Evolutionary conservation across 192 early-diverging fungal species (phyloP).

Genomic region (Dispira parvispora): DNA sequence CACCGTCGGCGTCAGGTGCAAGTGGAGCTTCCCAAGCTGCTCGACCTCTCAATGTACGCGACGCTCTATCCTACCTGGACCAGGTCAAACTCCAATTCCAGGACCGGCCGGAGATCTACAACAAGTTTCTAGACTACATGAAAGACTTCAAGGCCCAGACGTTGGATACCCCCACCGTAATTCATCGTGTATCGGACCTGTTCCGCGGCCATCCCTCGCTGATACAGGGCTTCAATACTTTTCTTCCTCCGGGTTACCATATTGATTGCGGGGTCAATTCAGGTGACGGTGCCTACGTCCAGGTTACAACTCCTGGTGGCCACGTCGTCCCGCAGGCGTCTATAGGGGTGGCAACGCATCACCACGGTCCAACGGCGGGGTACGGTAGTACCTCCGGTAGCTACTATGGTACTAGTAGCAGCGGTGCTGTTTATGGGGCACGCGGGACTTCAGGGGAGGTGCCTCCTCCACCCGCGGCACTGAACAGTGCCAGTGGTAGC

Average conservation of each 20-base stretch:
- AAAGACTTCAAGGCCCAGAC: slow-evolving; percentile 97
- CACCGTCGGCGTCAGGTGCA: neutral
- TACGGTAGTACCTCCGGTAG: neutral
- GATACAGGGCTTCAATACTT: slow-evolving; percentile 98
- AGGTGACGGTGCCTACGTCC: slow-evolving; percentile 50
- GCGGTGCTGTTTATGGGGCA: neutral
- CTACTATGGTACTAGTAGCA: neutral
- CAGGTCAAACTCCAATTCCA: slow-evolving; percentile 87
- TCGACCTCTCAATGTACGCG: slow-evolving; percentile 68
- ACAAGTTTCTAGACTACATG: slow-evolving; percentile 97
- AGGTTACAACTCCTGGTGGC: slow-evolving; percentile 78
- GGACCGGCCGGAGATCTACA: slow-evolving; percentile 91
- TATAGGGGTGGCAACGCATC: slow-evolving; percentile 15
- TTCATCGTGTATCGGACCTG: slow-evolving; percentile 88
- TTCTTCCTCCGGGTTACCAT: slow-evolving; percentile 93
- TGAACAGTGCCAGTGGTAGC: neutral
- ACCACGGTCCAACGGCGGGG: slow-evolving; percentile 4
- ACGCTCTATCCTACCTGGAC: slow-evolving; percentile 92
- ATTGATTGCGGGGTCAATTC: slow-evolving; percentile 82
- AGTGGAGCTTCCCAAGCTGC: slow-evolving; percentile 12
- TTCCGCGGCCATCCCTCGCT: slow-evolving; percentile 79
- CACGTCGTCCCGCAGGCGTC: slow-evolving; percentile 24
- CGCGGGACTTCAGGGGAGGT: too few species aligned
- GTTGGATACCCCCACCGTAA: slow-evolving; percentile 95
- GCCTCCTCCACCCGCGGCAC: neutral